Conservation (phyloP, 169 alveolate genomes). For the Cryptosporidium canis region DNA sequence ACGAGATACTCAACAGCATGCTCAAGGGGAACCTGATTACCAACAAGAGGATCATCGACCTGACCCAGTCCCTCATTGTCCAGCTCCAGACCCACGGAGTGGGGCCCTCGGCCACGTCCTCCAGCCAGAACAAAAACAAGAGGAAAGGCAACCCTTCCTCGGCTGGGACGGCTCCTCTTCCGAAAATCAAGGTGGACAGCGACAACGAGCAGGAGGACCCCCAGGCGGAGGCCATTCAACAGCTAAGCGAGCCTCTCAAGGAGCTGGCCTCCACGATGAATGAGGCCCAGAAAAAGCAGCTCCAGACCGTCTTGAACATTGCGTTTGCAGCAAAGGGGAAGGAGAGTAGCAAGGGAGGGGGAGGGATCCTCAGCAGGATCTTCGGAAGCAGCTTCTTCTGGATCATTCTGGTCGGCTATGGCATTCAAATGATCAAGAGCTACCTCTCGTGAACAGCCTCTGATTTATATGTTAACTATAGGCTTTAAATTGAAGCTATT, state of each 20-base stretch:
- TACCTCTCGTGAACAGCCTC: not conserved
- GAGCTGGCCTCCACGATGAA: constrained; percentile 67
- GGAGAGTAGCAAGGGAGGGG: not conserved
- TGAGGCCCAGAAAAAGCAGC: constrained; percentile 48
- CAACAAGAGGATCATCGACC: constrained; percentile 60
- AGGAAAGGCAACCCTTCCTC: not conserved
- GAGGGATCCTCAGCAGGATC: constrained; percentile 20
- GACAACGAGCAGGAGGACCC: constrained; percentile 36
- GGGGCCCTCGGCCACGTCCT: not conserved
- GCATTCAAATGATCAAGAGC: constrained; percentile 21
- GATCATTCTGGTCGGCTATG: constrained; percentile 43
- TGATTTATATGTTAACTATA: constrained; percentile 6
- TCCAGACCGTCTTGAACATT: constrained; percentile 20
- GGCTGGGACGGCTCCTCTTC: constrained; percentile 3
- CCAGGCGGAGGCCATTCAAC: constrained; percentile 15
- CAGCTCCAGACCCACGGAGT: constrained; percentile 62
- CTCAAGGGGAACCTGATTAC: constrained; percentile 52
- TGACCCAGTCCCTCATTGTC: constrained; percentile 49
- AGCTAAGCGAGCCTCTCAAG: constrained; percentile 49
- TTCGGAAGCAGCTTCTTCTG: constrained; percentile 53
- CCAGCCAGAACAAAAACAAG: constrained; percentile 3
- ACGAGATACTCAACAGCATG: constrained; percentile 54
- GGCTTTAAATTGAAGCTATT: not conserved
- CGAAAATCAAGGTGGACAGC: constrained; percentile 56
- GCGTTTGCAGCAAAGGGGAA: constrained; percentile 56